Evolutionary conservation across 2,329 filamentous ascomycete genomes (phyloP).

Genomic region (Ophiocordyceps camponoti-saundersi): DNA sequence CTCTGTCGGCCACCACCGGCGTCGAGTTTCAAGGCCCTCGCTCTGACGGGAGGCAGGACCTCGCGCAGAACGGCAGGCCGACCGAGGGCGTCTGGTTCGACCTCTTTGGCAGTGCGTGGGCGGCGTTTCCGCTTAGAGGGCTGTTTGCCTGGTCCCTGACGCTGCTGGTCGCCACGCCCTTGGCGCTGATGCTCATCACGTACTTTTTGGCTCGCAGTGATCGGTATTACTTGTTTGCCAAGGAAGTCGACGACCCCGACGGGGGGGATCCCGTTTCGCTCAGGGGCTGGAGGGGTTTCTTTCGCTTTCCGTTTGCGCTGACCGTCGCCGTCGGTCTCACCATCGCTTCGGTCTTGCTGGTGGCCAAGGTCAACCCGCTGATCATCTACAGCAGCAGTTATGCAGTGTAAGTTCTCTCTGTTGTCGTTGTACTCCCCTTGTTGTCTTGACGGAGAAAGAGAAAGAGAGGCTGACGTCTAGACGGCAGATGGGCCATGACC

Average conservation of each 20-base stretch:
- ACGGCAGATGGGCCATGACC: slow-evolving; percentile 60
- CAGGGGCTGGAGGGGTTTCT: slow-evolving; percentile 66
- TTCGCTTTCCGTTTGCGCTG: slow-evolving; percentile 67
- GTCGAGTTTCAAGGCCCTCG: slow-evolving; percentile 45
- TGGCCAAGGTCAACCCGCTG: slow-evolving; percentile 72
- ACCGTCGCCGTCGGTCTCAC: slow-evolving; percentile 49
- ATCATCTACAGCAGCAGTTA: slow-evolving; percentile 86
- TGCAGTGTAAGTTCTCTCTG: slow-evolving; percentile 36
- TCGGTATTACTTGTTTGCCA: slow-evolving; percentile 79
- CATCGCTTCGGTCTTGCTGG: slow-evolving; percentile 54
- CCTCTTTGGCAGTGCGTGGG: slow-evolving; percentile 65
- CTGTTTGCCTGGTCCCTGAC: slow-evolving; percentile 81
- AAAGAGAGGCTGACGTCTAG: not conserved
- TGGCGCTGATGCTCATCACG: slow-evolving; percentile 53
- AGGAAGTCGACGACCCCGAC: slow-evolving; percentile 33
- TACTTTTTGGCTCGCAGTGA: slow-evolving; percentile 52
- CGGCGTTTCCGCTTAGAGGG: slow-evolving; percentile 61
- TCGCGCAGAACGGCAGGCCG: slow-evolving; percentile 48
- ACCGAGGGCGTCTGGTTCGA: slow-evolving; percentile 84
- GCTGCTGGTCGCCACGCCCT: slow-evolving; percentile 61
- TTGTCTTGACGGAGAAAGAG: not conserved
- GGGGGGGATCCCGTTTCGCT: slow-evolving; percentile 45
- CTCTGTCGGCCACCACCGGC: slow-evolving; percentile 51
- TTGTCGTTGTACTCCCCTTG: not conserved
- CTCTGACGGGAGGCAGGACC: slow-evolving; percentile 36